phyloP scores from a whole-genome alignment of 2,329 filamentous ascomycete genomes.

The Ophiocordyceps camponoti-rufipedis region DNA sequence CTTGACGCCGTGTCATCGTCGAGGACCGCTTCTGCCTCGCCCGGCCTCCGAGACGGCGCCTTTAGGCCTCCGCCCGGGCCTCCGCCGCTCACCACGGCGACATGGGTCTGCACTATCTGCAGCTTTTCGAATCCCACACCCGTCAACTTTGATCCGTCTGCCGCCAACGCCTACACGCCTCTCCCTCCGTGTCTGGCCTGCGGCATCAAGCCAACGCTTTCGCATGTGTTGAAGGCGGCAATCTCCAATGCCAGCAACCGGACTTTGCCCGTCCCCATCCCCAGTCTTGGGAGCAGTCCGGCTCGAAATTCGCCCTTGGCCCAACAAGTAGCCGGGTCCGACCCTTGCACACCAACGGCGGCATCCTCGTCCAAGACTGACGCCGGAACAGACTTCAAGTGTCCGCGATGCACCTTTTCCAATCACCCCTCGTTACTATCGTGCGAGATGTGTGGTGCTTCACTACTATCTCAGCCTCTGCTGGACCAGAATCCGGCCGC shows the following conservation, averaged over 20 bases:
- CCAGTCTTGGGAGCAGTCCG: background rate
- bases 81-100: slow-evolving; percentile 41
- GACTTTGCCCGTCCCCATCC: slow-evolving; percentile 4
- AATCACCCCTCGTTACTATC: slow-evolving; percentile 75
- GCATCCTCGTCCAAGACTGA: slow-evolving; percentile 2
- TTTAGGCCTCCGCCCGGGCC: slow-evolving; percentile 21
- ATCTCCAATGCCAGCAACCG: slow-evolving; percentile 56
- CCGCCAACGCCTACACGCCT: slow-evolving; percentile 61
- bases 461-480: slow-evolving; percentile 39
- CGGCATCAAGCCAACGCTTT: slow-evolving; percentile 76
- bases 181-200: slow-evolving; percentile 80
- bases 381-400: slow-evolving; percentile 33
- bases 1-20: slow-evolving; percentile 26
- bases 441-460: slow-evolving; percentile 82
- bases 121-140: slow-evolving; percentile 87
- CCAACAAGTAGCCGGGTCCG: background rate
- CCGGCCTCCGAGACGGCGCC: slow-evolving; percentile 23
- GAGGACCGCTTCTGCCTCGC: slow-evolving; percentile 26
- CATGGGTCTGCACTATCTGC: slow-evolving; percentile 93
- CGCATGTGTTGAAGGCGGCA: slow-evolving; percentile 70
- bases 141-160: slow-evolving; percentile 77
- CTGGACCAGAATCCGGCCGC: slow-evolving; percentile 11
- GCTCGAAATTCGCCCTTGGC: background rate
- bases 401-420: slow-evolving; percentile 79
- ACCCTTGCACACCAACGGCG: background rate